Percentiles rank a stretch among this genome's conserved stretches.
These are phyloP conservation scores for Sicyos edulis DNA, from an alignment of 306 rosid genomes.

Conservation along the genomic window DNA sequence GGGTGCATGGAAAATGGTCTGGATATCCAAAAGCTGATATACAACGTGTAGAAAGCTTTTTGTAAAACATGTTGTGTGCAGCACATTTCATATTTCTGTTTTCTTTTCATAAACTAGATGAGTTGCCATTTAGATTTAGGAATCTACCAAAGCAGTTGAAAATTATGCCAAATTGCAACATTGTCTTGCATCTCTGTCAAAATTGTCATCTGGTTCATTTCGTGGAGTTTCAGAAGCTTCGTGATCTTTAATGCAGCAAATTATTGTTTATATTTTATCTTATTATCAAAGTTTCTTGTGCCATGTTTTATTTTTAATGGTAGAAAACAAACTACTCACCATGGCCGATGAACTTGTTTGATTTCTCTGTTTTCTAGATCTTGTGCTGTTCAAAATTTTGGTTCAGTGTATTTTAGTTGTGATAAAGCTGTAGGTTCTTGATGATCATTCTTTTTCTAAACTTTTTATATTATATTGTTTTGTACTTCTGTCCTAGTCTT, in stretches of 20 bases:
- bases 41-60: not conserved
- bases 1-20: not conserved
- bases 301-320: not conserved
- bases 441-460: not conserved
- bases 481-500: constrained; percentile 9
- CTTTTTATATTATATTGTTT: not conserved
- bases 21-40: not conserved
- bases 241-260: not conserved
- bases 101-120: not conserved
- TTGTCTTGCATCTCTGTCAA: not conserved
- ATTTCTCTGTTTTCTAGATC: not conserved
- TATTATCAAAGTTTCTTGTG: not conserved
- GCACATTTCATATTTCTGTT: not conserved
- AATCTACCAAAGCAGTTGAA: not conserved
- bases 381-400: not conserved
- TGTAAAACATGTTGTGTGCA: not conserved
- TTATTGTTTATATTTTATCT: constrained; percentile 10
- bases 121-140: constrained; percentile 8
- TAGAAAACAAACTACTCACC: not conserved
- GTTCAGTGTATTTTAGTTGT: not conserved
- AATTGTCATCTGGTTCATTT: not conserved
- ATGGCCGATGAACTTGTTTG: not conserved
- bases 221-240: not conserved
- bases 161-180: constrained; percentile 6
- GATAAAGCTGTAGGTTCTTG: not conserved